Evolutionary conservation across 169 alveolate species (phyloP).

Genomic region (Plasmodium fragile): DNA sequence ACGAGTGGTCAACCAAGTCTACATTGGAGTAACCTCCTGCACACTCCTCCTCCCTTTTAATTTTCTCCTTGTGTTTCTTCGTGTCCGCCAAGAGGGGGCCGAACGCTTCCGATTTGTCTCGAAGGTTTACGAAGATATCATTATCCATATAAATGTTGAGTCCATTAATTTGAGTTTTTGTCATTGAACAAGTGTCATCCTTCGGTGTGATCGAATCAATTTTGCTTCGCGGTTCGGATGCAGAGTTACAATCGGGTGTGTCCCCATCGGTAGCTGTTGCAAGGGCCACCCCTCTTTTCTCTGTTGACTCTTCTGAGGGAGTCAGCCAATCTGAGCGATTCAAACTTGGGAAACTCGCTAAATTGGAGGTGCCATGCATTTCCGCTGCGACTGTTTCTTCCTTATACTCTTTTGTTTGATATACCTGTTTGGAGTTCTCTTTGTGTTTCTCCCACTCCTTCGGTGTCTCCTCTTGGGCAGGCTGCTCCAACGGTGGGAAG

Average conservation of each 20-base stretch:
- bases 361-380: neutral
- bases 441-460: neutral
- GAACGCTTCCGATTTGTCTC: constrained; percentile 16
- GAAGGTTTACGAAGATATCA: constrained; percentile 17
- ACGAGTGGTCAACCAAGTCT: neutral
- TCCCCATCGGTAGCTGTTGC: neutral
- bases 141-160: constrained; percentile 53
- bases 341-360: neutral
- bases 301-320: neutral
- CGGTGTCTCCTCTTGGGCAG: neutral
- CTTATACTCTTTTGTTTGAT: neutral
- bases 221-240: neutral
- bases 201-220: neutral
- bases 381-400: neutral
- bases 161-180: constrained; percentile 42
- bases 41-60: neutral
- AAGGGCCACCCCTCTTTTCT: neutral
- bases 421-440: neutral
- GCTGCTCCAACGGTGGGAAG: neutral
- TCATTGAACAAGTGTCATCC: neutral
- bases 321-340: neutral
- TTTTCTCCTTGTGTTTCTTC: neutral
- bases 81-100: neutral
- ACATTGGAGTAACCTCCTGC: neutral
- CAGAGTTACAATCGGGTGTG: neutral